phyloP scores from a whole-genome alignment of 2,329 filamentous ascomycete genomes.

The Alternaria postmessia region DNA sequence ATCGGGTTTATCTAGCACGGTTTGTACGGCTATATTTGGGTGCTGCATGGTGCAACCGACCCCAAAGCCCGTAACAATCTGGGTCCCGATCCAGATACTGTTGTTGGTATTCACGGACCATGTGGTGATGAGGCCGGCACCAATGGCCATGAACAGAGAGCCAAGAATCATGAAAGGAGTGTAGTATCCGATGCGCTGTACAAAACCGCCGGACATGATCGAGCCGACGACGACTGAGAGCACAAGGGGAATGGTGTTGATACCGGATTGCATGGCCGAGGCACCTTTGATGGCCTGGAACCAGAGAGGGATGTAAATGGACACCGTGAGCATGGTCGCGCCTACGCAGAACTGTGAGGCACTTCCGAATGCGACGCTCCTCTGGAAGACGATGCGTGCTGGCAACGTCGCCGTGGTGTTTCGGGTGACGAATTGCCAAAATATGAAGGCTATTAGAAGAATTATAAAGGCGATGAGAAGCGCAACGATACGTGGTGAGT shows the following conservation, averaged over 20 bases:
- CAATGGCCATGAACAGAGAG: constrained; percentile 52
- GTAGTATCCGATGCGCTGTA: constrained; percentile 56
- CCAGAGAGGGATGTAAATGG: constrained; percentile 55
- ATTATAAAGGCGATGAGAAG: constrained; percentile 53
- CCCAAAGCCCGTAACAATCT: constrained; percentile 45
- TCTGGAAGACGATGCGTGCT: constrained; percentile 52
- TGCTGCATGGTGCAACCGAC: constrained; percentile 58
- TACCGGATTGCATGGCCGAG: constrained; percentile 54
- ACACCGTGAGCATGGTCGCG: constrained; percentile 48
- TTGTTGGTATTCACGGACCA: constrained; percentile 45
- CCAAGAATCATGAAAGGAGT: constrained; percentile 57
- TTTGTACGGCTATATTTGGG: constrained; percentile 55
- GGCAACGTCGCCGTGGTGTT: constrained; percentile 54
- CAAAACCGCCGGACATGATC: constrained; percentile 50
- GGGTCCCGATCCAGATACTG: constrained; percentile 44
- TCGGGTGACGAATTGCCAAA: constrained; percentile 50
- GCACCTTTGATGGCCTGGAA: constrained; percentile 58
- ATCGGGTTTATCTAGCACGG: constrained; percentile 51
- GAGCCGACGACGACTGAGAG: constrained; percentile 54
- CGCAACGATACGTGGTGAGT: constrained; percentile 51
- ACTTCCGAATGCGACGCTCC: constrained; percentile 52
- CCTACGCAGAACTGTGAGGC: constrained; percentile 53
- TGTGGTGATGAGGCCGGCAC: constrained; percentile 56
- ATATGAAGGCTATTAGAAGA: constrained; percentile 50
- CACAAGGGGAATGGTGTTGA: constrained; percentile 56